Evolutionary conservation across 176 grass and related monocot genomes (phyloP).

Genomic region (Pontederia crassipes): DNA sequence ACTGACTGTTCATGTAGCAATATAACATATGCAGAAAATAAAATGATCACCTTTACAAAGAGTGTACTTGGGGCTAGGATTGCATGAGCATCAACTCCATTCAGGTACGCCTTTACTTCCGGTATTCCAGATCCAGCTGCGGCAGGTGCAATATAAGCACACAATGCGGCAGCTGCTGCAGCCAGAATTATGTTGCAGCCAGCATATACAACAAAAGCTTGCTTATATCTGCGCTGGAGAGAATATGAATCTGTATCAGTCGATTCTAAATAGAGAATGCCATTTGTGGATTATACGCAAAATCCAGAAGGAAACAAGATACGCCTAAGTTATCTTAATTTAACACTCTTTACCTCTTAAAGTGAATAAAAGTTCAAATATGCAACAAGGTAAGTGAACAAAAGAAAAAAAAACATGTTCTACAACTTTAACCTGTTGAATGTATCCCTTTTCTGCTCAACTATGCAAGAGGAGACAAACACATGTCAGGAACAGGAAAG

Average conservation of each 20-base stretch:
- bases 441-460: too few relatives aligned
- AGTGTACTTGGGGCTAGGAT: slow-evolving; percentile 57
- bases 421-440: too few relatives aligned
- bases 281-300: neutral
- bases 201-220: slow-evolving; percentile 35
- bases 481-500: too few relatives aligned
- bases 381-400: too few relatives aligned
- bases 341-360: too few relatives aligned
- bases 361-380: too few relatives aligned
- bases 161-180: slow-evolving; percentile 32
- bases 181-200: slow-evolving; percentile 35
- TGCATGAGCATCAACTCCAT: slow-evolving; percentile 52
- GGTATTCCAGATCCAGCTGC: slow-evolving; percentile 64
- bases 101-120: slow-evolving; percentile 70
- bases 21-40: neutral
- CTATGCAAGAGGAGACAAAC: too few relatives aligned
- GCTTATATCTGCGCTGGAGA: slow-evolving; percentile 27
- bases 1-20: neutral
- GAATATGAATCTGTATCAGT: neutral
- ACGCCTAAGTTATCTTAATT: too few relatives aligned
- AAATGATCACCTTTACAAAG: slow-evolving; percentile 37
- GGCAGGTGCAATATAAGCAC: slow-evolving; percentile 48
- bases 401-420: too few relatives aligned
- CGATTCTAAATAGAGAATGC: neutral
- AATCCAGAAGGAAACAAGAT: too few relatives aligned